phyloP scores from a whole-genome alignment of 805 yeast species.

The Wickerhamiella lipophila region DNA sequence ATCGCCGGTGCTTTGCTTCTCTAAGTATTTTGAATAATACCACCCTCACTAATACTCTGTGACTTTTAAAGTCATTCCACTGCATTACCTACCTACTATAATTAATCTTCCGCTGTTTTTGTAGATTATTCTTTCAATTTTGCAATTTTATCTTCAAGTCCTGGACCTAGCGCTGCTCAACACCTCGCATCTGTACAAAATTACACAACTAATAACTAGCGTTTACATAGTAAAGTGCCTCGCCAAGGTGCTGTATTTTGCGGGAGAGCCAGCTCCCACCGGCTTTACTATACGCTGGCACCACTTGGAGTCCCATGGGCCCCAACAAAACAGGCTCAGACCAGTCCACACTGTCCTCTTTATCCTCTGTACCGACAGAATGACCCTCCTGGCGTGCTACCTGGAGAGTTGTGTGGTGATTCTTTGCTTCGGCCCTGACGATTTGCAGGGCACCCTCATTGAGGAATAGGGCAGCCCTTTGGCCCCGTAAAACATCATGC shows the following conservation, averaged over 20 bases:
- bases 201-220: background rate
- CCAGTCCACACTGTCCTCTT: background rate
- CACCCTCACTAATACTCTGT: conserved; percentile 1
- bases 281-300: background rate
- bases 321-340: background rate
- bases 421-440: conserved; percentile 35
- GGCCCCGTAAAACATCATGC: conserved; percentile 47
- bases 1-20: conserved; percentile 16
- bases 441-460: conserved; percentile 45
- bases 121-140: background rate
- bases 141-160: too few species aligned
- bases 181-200: too few species aligned
- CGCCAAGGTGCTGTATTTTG: conserved; percentile 1
- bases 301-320: background rate
- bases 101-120: conserved; percentile 1
- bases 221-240: conserved; percentile 1
- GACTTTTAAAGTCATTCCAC: conserved; percentile 2
- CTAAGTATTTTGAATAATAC: conserved; percentile 13
- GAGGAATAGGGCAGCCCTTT: conserved; percentile 39
- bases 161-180: too few species aligned
- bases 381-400: conserved; percentile 7
- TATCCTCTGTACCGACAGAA: background rate
- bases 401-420: conserved; percentile 1
- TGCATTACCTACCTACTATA: background rate
- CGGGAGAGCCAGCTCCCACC: conserved; percentile 5